A percentile compares a stretch with the other conserved stretches of the same genome.
These are phyloP conservation scores for Mallotus repandus DNA, from an alignment of 441 rosid species.

Conservation along the genomic window DNA sequence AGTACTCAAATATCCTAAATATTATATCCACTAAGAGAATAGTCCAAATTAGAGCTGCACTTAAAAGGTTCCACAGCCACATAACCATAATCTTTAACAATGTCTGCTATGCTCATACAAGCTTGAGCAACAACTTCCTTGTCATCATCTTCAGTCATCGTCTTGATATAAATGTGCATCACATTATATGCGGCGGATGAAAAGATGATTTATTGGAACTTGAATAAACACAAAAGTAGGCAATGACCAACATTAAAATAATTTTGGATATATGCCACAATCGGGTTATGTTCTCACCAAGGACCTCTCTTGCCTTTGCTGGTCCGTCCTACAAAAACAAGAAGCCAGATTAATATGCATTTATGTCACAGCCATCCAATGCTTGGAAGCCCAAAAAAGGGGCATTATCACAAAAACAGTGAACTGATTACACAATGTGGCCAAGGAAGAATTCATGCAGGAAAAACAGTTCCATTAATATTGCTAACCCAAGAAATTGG, in stretches of 20 bases:
- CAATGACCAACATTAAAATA: conserved; percentile 6
- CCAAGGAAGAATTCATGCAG: neutral
- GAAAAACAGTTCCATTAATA: neutral
- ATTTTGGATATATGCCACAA: conserved; percentile 15
- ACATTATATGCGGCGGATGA: conserved; percentile 56
- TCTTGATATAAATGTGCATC: conserved; percentile 73
- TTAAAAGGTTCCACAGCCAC: conserved; percentile 81
- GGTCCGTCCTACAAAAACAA: conserved; percentile 63
- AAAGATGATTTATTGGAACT: conserved; percentile 22
- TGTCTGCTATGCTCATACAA: conserved; percentile 85
- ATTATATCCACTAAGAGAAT: neutral
- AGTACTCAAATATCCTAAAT: neutral
- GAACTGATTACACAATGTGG: neutral
- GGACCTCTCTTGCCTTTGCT: conserved; percentile 67
- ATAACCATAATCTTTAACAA: conserved; percentile 82
- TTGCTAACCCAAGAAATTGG: neutral
- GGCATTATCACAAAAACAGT: neutral
- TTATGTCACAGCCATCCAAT: conserved; percentile 11
- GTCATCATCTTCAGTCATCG: conserved; percentile 92
- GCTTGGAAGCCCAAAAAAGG: neutral
- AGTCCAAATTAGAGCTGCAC: conserved; percentile 30
- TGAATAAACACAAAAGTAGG: conserved; percentile 14
- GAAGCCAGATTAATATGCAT: conserved; percentile 20
- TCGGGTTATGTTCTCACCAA: conserved; percentile 48
- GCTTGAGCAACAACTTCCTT: conserved; percentile 98